Evolutionary conservation across 2,329 filamentous ascomycete genomes (phyloP).

Genomic region (Davidsoniella australis): DNA sequence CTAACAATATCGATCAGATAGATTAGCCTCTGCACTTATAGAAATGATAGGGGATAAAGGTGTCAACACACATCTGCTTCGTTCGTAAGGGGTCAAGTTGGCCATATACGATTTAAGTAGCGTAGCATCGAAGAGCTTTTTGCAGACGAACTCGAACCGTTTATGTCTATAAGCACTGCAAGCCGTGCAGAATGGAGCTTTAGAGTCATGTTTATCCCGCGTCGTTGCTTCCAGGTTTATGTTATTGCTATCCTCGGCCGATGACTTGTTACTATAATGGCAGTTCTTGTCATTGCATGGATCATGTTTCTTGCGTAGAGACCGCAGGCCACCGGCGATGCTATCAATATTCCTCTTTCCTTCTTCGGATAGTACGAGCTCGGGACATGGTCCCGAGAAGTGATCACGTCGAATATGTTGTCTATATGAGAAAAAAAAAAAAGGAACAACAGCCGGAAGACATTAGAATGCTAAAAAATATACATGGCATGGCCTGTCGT

Average conservation of each 20-base stretch:
- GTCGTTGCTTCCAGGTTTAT: background rate
- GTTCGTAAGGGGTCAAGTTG: too few species aligned
- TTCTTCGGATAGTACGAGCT: too few species aligned
- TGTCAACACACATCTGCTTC: too few species aligned
- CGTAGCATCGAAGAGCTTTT: background rate
- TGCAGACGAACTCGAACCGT: background rate
- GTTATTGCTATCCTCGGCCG: background rate
- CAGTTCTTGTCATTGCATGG: background rate
- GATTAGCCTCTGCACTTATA: too few species aligned
- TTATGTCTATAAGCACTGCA: background rate
- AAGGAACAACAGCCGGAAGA: background rate
- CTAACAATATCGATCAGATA: too few species aligned
- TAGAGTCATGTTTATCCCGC: background rate
- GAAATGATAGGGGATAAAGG: too few species aligned
- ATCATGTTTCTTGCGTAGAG: background rate
- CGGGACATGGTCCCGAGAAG: too few species aligned
- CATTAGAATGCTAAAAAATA: too few species aligned
- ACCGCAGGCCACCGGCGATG: background rate
- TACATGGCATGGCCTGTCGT: too few species aligned
- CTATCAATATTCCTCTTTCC: background rate
- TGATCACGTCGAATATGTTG: constrained; percentile 21
- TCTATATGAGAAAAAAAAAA: constrained; percentile 1
- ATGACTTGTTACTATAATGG: background rate
- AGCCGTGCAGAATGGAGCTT: background rate
- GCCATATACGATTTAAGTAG: too few species aligned